Base-by-base conservation (phyloP, 1,139 yeast genomes). In the Debaryomycetaceae sp. region DNA sequence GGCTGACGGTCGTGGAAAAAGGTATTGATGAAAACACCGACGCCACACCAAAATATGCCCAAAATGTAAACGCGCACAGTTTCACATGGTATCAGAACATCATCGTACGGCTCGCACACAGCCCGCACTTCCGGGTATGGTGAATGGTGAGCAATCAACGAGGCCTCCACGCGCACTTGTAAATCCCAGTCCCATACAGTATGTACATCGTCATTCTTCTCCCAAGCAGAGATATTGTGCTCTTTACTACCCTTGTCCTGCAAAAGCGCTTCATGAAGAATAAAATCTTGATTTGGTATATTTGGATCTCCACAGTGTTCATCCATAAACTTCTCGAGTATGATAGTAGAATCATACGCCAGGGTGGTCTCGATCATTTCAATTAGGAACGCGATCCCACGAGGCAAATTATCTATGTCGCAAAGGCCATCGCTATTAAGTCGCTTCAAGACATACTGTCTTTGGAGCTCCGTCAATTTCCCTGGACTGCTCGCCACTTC, bases 41-140 rank as follows among this genome's bases (percentile, higher is more conserved):
- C 37, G 15, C 19, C 25, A 16, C 66, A 55, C 78, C 80, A 75
- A 25, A 73, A 36, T 14, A 68, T 40, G 4, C 76, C 80, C 22
- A 74, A 43, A 22, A 65, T 34, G 41, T 75, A 77, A 7, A 72
- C 70, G 43, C 80, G 60, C 25, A 68, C 40, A 4, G 80, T 73
- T 45, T 76, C 82, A 36, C 62, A 56, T 7, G 71, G 68, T 21
- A 58, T 47, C 2, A 38, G 40, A 2, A 65, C 63, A 38, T 72
- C 75, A 42, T 73, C 78, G 75, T 48, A 50, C 13, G 75, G 70
- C 29, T 63, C 66, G 20, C 74, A 58, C 16, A 72, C 68, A 8
- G 81, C 61, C 37, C 83, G 58, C 6, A 76, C 78, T 47, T 75
- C 81, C 2, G 77, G 71, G 44, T 76, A 75, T 2, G 80, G 78